phyloP scores from a whole-genome alignment of 2,329 filamentous ascomycete species.

The Keithomyces neogunnii region DNA sequence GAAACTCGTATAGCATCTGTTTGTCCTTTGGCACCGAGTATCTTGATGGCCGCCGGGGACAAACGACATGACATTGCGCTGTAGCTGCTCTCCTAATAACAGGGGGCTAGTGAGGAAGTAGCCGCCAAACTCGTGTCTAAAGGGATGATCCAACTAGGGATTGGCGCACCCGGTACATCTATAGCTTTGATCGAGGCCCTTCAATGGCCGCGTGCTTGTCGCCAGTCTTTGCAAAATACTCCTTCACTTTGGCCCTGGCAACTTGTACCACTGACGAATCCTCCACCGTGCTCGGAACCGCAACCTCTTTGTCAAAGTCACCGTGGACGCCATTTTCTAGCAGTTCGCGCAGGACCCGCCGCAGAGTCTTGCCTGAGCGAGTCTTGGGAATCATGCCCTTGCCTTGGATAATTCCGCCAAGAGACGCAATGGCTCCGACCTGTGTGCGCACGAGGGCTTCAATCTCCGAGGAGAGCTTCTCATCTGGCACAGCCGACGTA shows the following conservation, averaged over 20 bases:
- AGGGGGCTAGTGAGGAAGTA: neutral
- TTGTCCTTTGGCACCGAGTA: no score
- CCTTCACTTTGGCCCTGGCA: constrained; percentile 59
- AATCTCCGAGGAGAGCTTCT: constrained; percentile 48
- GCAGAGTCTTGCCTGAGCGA: constrained; percentile 80
- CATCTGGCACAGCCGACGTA: constrained; percentile 39
- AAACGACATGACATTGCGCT: no score
- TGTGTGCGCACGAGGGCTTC: constrained; percentile 66
- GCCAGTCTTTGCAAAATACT: constrained; percentile 60
- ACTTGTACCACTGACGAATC: constrained; percentile 67
- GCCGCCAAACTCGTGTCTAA: neutral
- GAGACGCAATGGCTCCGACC: constrained; percentile 77
- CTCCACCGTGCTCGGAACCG: constrained; percentile 78
- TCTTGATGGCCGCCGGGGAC: no score
- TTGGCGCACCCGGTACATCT: constrained; percentile 2
- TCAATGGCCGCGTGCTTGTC: constrained; percentile 35
- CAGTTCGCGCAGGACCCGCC: constrained; percentile 73
- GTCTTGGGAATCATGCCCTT: constrained; percentile 88
- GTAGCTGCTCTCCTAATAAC: no score
- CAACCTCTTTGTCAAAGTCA: constrained; percentile 63
- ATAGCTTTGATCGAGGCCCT: constrained; percentile 47
- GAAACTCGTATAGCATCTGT: no score
- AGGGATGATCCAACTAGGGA: neutral
- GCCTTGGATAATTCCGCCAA: constrained; percentile 80
- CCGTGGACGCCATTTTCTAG: constrained; percentile 73